These are phyloP conservation scores for Sordariomycetes sp. DNA, from an alignment of 2,329 filamentous ascomycete genomes.

Conservation along the genomic window DNA sequence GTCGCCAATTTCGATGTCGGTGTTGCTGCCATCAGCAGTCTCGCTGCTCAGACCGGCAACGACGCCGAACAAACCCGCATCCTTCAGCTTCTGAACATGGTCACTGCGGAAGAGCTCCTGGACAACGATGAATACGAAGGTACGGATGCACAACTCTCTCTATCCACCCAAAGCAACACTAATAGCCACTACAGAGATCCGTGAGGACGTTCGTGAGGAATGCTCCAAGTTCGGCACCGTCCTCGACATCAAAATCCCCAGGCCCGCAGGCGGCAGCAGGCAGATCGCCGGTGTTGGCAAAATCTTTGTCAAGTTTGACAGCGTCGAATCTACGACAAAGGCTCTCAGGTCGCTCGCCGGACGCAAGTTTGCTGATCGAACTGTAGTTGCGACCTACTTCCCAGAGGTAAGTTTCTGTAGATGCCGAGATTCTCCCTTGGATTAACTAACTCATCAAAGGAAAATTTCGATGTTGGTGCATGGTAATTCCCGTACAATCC, in stretches of 20 bases:
- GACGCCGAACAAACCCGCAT: slow-evolving; percentile 77
- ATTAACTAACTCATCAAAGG: slow-evolving; percentile 41
- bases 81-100: slow-evolving; percentile 94
- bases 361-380: slow-evolving; percentile 91
- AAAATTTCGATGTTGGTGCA: slow-evolving; percentile 87
- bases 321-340: slow-evolving; percentile 66
- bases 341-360: slow-evolving; percentile 86
- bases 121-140: slow-evolving; percentile 94
- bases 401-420: slow-evolving; percentile 58
- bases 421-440: background rate
- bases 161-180: slow-evolving; percentile 17
- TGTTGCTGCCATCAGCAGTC: slow-evolving; percentile 95
- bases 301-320: slow-evolving; percentile 93
- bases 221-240: slow-evolving; percentile 85
- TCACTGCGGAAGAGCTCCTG: slow-evolving; percentile 88
- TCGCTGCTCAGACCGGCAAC: slow-evolving; percentile 77
- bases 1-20: slow-evolving; percentile 88
- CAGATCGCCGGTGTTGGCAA: slow-evolving; percentile 89
- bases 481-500: slow-evolving; percentile 53
- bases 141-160: slow-evolving; percentile 27
- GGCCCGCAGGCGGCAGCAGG: slow-evolving; percentile 73
- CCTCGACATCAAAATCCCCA: slow-evolving; percentile 83
- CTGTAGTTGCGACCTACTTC: slow-evolving; percentile 94
- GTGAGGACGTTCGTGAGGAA: slow-evolving; percentile 88
- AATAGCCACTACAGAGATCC: slow-evolving; percentile 63